Percentiles rank a stretch among this genome's conserved stretches.
Conservation (phyloP, 345 rosid species). For the Rhizophora mangle region DNA sequence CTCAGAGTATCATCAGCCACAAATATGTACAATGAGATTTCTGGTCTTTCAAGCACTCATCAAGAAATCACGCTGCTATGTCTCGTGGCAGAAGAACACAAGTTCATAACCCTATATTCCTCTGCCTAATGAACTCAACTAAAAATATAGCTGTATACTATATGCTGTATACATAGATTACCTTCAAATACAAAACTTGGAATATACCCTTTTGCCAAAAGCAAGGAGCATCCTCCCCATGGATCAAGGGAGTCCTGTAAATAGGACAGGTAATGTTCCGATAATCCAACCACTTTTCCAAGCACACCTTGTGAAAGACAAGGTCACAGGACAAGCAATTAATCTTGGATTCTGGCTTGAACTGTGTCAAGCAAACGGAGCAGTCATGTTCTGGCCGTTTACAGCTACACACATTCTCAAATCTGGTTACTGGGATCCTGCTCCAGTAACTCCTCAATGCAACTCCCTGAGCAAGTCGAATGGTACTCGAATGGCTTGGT, state of each 20-base stretch:
- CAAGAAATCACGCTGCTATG: conserved; percentile 10
- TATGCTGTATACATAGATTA: conserved; percentile 11
- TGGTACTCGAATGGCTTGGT: conserved; percentile 41
- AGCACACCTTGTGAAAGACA: conserved; percentile 60
- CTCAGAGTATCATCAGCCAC: conserved; percentile 21
- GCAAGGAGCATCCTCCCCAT: conserved; percentile 46
- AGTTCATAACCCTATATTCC: background rate
- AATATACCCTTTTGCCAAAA: conserved; percentile 38
- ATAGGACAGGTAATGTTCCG: conserved; percentile 75
- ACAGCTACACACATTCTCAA: conserved; percentile 42
- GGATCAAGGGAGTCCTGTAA: conserved; percentile 63
- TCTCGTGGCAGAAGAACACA: conserved; percentile 11
- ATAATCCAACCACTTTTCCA: conserved; percentile 77
- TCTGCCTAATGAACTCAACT: no score
- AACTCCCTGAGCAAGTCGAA: conserved; percentile 39
- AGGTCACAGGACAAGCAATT: conserved; percentile 66
- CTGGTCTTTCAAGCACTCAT: conserved; percentile 9
- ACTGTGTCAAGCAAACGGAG: conserved; percentile 56
- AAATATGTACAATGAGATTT: conserved; percentile 27
- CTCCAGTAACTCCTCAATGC: conserved; percentile 66
- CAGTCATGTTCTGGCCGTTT: conserved; percentile 56
- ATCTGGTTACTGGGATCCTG: conserved; percentile 51
- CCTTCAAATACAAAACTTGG: conserved; percentile 5
- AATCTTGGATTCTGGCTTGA: conserved; percentile 60
- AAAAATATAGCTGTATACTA: conserved; percentile 14